These are phyloP conservation scores for Leccinum olivaceopallidum DNA, from an alignment of 768 basidiomycete species.

Conservation along the genomic window DNA sequence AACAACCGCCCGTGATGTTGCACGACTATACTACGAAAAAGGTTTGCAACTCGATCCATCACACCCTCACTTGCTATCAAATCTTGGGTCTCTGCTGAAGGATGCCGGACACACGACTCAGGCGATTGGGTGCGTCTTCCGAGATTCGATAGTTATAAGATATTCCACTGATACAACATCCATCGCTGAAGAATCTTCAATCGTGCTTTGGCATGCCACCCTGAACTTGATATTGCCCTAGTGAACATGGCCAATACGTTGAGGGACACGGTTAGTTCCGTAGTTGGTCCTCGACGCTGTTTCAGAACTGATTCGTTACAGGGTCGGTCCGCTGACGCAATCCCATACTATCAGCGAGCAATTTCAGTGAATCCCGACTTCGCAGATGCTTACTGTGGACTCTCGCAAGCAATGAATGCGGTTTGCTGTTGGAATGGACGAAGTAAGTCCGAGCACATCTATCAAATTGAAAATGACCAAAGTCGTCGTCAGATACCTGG, in stretches of 20 bases:
- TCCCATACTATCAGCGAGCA: conserved; percentile 47
- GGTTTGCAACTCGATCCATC: conserved; percentile 45
- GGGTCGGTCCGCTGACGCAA: conserved; percentile 44
- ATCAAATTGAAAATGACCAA: conserved; percentile 9
- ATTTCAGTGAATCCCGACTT: conserved; percentile 43
- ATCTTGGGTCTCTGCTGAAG: conserved; percentile 51
- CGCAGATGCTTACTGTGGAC: conserved; percentile 48
- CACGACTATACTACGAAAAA: conserved; percentile 44
- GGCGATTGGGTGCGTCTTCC: conserved; percentile 41
- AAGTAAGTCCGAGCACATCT: conserved; percentile 23
- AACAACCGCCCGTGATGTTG: conserved; percentile 37
- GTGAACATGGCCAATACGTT: conserved; percentile 53
- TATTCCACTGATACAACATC: conserved; percentile 5
- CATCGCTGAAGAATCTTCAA: conserved; percentile 37
- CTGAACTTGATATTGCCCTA: conserved; percentile 50
- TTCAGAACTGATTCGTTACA: conserved; percentile 11
- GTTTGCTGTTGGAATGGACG: conserved; percentile 48
- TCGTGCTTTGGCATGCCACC: conserved; percentile 41
- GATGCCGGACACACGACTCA: conserved; percentile 44
- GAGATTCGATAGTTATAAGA: not conserved
- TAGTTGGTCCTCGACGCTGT: not conserved
- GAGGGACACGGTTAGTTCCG: conserved; percentile 43
- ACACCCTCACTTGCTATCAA: conserved; percentile 52
- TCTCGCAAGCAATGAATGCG: conserved; percentile 45
- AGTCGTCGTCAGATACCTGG: conserved; percentile 28